Evolutionary conservation across 2,329 filamentous ascomycete species (phyloP).

Genomic region (Myriosclerotinia duriaeana): DNA sequence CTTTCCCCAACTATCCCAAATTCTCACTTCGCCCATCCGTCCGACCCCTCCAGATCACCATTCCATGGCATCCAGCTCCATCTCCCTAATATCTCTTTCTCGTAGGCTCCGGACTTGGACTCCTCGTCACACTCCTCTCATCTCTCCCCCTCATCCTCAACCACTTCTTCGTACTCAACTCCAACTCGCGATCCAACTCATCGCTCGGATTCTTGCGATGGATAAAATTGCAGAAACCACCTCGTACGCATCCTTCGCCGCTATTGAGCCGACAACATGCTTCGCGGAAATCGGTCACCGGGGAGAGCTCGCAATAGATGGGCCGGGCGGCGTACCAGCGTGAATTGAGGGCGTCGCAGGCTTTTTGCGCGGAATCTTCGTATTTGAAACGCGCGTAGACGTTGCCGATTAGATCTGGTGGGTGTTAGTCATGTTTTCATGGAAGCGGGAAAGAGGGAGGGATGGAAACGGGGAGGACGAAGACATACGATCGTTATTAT

Average conservation of each 20-base stretch:
- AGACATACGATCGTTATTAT: constrained; percentile 76
- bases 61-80: not conserved
- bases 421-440: constrained; percentile 1
- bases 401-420: constrained; percentile 86
- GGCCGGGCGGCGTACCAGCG: constrained; percentile 96
- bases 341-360: constrained; percentile 89
- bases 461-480: not conserved
- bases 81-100: constrained; percentile 62
- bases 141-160: constrained; percentile 80
- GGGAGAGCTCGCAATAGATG: constrained; percentile 96
- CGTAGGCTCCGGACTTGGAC: constrained; percentile 81
- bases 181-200: constrained; percentile 85
- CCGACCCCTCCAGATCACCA: not conserved
- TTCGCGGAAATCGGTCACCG: constrained; percentile 97
- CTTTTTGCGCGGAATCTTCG: constrained; percentile 90
- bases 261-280: constrained; percentile 93
- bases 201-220: constrained; percentile 91
- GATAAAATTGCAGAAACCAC: constrained; percentile 99
- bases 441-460: not conserved
- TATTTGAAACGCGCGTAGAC: constrained; percentile 99
- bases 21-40: not conserved
- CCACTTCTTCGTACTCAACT: constrained; percentile 94
- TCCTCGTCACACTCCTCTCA: constrained; percentile 76
- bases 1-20: not conserved
- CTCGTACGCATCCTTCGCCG: constrained; percentile 91